These are phyloP conservation scores for Colletotrichum phormii DNA, from an alignment of 2,329 filamentous ascomycete genomes.

Conservation along the genomic window DNA sequence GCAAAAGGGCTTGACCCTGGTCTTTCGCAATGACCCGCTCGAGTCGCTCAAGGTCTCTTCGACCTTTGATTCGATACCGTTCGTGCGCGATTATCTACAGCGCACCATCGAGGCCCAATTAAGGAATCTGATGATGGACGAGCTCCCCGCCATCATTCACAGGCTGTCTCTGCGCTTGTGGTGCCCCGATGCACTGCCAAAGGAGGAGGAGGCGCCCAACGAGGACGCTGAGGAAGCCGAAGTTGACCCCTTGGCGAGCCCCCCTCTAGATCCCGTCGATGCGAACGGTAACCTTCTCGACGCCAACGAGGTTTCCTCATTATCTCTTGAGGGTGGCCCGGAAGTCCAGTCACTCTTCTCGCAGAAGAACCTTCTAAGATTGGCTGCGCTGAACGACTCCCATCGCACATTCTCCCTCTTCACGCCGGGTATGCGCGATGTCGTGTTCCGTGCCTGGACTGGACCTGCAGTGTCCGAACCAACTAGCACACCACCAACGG, in stretches of 20 bases:
- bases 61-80: slow-evolving; percentile 98
- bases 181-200: slow-evolving; percentile 85
- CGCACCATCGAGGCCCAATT: slow-evolving; percentile 95
- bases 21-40: slow-evolving; percentile 97
- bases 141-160: slow-evolving; percentile 96
- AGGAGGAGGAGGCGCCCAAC: slow-evolving; percentile 67
- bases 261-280: slow-evolving; percentile 85
- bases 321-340: slow-evolving; percentile 82
- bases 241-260: slow-evolving; percentile 84
- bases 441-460: slow-evolving; percentile 93
- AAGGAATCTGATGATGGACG: slow-evolving; percentile 96
- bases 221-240: slow-evolving; percentile 68
- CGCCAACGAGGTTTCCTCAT: slow-evolving; percentile 77
- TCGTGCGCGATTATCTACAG: slow-evolving; percentile 96
- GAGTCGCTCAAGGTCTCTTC: slow-evolving; percentile 98
- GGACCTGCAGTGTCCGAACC: slow-evolving; percentile 76
- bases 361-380: slow-evolving; percentile 88
- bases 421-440: slow-evolving; percentile 89
- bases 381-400: slow-evolving; percentile 86
- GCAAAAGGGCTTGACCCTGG: slow-evolving; percentile 94
- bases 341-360: slow-evolving; percentile 93
- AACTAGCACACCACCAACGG: slow-evolving; percentile 55
- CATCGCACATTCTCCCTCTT: slow-evolving; percentile 92
- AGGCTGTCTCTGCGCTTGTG: slow-evolving; percentile 88
- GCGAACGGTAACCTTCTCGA: slow-evolving; percentile 82